Conservation (phyloP, 805 yeast genomes). For the Sugiyamaella boreocaroliniensis region DNA sequence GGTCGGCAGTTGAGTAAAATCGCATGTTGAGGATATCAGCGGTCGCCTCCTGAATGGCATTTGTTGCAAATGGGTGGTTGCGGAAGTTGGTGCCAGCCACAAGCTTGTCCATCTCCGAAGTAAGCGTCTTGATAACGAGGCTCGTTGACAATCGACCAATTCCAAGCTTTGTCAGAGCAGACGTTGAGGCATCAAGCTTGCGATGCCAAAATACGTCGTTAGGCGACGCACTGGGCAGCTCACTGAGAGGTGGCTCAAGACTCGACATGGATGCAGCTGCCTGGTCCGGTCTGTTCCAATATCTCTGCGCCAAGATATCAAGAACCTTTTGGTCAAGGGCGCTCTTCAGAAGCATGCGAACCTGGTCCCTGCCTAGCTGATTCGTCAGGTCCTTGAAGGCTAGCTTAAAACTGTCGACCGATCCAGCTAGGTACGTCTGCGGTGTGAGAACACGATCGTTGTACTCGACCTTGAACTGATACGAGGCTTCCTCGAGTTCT, state of each 20-base stretch:
- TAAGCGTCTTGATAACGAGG: conserved; percentile 70
- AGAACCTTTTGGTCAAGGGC: conserved; percentile 85
- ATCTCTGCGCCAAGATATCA: conserved; percentile 79
- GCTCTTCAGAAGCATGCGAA: conserved; percentile 68
- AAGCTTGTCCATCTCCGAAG: conserved; percentile 69
- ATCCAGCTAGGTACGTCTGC: conserved; percentile 86
- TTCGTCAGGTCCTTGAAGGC: conserved; percentile 82
- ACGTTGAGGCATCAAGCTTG: conserved; percentile 76
- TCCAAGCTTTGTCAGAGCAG: conserved; percentile 84
- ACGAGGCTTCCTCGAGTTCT: conserved; percentile 89
- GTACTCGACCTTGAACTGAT: conserved; percentile 91
- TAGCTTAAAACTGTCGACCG: conserved; percentile 77
- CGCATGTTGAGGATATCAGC: conserved; percentile 67
- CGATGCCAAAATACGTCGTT: conserved; percentile 83
- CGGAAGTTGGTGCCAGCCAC: conserved; percentile 68
- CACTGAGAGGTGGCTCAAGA: conserved; percentile 45
- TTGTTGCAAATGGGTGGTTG: conserved; percentile 80
- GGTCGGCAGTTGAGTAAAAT: conserved; percentile 91
- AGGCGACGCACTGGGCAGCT: conserved; percentile 48
- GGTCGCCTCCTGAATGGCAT: conserved; percentile 80
- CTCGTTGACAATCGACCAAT: conserved; percentile 86
- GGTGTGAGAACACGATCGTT: conserved; percentile 93
- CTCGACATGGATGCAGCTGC: not conserved
- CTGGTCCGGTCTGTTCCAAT: conserved; percentile 69
- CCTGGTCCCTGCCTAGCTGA: conserved; percentile 73